phyloP scores from a whole-genome alignment of 176 grass and related monocot species.

The Zizania latifolia region DNA sequence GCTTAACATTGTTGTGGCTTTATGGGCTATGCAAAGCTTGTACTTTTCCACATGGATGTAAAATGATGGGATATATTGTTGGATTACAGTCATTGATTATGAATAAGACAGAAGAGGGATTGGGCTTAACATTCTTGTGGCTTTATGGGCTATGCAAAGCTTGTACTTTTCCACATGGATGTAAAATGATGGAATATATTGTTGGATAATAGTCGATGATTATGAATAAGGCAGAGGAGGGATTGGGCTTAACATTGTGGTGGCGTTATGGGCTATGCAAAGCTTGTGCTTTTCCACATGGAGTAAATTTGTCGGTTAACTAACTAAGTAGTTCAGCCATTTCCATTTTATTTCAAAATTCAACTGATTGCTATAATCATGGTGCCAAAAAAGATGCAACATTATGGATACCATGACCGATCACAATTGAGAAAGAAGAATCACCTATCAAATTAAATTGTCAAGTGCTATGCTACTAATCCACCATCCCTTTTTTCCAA shows the following conservation, averaged over 20 bases:
- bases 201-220: not conserved
- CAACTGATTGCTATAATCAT: not conserved
- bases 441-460: constrained; percentile 3
- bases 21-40: not conserved
- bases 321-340: not conserved
- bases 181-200: not conserved
- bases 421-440: too few relatives aligned
- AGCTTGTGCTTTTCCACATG: too few relatives aligned
- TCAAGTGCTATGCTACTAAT: not conserved
- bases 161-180: not conserved
- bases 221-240: too few relatives aligned
- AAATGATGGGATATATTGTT: not conserved
- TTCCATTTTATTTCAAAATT: not conserved
- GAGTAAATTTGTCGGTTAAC: not conserved
- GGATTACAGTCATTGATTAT: not conserved
- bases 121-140: not conserved
- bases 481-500: not conserved
- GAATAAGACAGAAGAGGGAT: not conserved
- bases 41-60: not conserved
- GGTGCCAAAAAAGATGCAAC: too few relatives aligned
- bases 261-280: too few relatives aligned
- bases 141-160: not conserved
- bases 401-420: too few relatives aligned
- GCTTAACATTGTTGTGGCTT: not conserved
- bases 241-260: too few relatives aligned